These are phyloP conservation scores for Trichoderma aggressivum DNA, from an alignment of 2,329 filamentous ascomycete species.

Conservation along the genomic window DNA sequence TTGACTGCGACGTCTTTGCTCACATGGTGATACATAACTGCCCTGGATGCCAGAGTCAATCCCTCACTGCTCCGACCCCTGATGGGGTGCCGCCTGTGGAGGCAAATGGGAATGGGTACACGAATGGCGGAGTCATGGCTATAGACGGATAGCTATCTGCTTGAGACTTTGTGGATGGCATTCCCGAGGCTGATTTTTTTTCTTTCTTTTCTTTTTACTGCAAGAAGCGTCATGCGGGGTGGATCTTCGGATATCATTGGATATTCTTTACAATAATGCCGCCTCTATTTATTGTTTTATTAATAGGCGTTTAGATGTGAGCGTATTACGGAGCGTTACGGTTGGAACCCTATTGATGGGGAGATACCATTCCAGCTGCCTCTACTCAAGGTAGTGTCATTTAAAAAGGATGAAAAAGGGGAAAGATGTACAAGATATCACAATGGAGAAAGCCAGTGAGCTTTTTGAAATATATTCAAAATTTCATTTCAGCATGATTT, in stretches of 20 bases:
- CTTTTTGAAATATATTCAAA: neutral
- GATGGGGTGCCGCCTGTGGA: slow-evolving; percentile 22
- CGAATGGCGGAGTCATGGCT: slow-evolving; percentile 42
- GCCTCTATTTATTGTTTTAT: neutral
- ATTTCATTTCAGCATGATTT: slow-evolving; percentile 11
- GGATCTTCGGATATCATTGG: neutral
- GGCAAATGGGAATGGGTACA: slow-evolving; percentile 33
- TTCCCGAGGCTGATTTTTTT: no score
- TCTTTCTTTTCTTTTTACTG: no score
- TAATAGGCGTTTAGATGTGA: neutral
- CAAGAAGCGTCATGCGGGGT: neutral
- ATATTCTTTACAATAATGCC: neutral
- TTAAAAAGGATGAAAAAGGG: neutral
- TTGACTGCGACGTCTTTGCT: slow-evolving; percentile 94
- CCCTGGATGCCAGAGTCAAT: slow-evolving; percentile 70
- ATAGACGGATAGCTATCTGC: slow-evolving; percentile 34
- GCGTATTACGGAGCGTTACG: neutral
- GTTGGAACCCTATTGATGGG: neutral
- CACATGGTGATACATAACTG: slow-evolving; percentile 96
- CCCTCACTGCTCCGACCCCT: neutral
- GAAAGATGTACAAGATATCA: neutral
- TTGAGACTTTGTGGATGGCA: neutral
- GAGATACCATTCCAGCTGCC: neutral
- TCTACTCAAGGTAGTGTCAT: neutral
- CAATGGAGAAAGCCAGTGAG: neutral